Evolutionary conservation across 371 early-diverging fungal species (phyloP), one percentile per base, ranked within the genome.

Genomic region (Rhizopus microsporus): DNA sequence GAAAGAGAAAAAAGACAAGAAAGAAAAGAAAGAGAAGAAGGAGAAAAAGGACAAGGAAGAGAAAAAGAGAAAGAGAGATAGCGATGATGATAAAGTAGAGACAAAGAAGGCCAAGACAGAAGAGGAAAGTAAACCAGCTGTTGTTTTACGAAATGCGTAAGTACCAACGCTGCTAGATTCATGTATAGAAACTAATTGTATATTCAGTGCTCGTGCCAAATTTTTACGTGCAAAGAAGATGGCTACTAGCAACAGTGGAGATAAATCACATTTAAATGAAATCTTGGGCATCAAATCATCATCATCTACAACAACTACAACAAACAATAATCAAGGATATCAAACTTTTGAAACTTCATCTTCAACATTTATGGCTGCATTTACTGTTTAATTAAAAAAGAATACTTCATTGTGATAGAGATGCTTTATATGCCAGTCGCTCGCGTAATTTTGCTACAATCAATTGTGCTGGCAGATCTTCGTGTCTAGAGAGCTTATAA

Each of bases 201-300:
- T 16, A 10, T 48, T 56, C 13, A 84, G 85, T 56, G 86, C 88
- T 57, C 83, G 91, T 57, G 83, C 84, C 32, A 88, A 88, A 56
- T 91, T 88, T 58, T 75, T 89, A 37, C 77, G 80, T 43, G 88
- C 88, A 57, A 91, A 91, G 65, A 70, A 70, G 43, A 80, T 87
- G 57, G 81, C 84, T 7, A 82, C 84, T 5, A 57, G 51, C 10
- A 54, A 35, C 5, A 61, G 75, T 13, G 71, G 75, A 51, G 77
- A 80, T 48, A 50, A 63, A 46, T 74, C 73, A 3, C 68, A 78
- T 33, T 62, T 85, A 35, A 82, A 81, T 45, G 81, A 83, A 50
- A 85, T 85, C 58, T 57, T 80, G 48, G 81, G 82, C 29, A 77
- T 82, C 60, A 75, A 71, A 39, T 70, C 82, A 46, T 44, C 52